Conservation (phyloP, 1,284 basidiomycete genomes). For the Irpex sp. region DNA sequence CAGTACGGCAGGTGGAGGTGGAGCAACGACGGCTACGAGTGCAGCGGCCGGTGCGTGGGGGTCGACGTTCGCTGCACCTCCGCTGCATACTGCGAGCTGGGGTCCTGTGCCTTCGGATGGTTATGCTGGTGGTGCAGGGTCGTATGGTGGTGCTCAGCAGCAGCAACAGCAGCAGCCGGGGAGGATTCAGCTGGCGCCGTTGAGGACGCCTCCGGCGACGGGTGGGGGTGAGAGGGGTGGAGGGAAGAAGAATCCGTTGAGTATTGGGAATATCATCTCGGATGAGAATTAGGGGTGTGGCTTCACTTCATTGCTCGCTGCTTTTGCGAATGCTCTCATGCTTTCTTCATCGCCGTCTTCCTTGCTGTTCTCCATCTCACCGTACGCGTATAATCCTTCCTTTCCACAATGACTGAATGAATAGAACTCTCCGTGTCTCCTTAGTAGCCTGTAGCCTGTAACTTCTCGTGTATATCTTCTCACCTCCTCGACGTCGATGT, state of each 20-base stretch:
- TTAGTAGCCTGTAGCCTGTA: background rate
- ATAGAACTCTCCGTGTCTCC: background rate
- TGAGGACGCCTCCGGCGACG: slow-evolving; percentile 29
- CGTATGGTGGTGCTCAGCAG: slow-evolving; percentile 6
- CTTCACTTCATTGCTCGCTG: background rate
- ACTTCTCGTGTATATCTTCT: background rate
- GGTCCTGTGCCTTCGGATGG: background rate
- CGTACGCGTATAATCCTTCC: background rate
- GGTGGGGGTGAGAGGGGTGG: slow-evolving; percentile 24
- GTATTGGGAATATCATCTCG: slow-evolving; percentile 71
- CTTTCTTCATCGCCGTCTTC: background rate
- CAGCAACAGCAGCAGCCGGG: slow-evolving; percentile 18
- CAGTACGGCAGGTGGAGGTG: background rate
- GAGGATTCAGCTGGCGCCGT: slow-evolving; percentile 57
- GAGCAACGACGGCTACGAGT: background rate
- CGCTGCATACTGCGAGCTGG: slow-evolving; percentile 17
- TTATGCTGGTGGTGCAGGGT: background rate
- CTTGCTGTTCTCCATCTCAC: background rate
- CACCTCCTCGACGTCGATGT: background rate
- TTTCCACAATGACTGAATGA: background rate
- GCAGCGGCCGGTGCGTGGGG: slow-evolving; percentile 8
- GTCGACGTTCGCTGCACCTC: slow-evolving; percentile 5
- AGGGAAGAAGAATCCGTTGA: slow-evolving; percentile 53
- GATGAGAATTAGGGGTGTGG: slow-evolving; percentile 31
- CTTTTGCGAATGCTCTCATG: background rate